A percentile compares a stretch with the other conserved stretches of the same genome.
phyloP scores from a whole-genome alignment of 192 early-diverging fungal species.

The Coemansia sp. region DNA sequence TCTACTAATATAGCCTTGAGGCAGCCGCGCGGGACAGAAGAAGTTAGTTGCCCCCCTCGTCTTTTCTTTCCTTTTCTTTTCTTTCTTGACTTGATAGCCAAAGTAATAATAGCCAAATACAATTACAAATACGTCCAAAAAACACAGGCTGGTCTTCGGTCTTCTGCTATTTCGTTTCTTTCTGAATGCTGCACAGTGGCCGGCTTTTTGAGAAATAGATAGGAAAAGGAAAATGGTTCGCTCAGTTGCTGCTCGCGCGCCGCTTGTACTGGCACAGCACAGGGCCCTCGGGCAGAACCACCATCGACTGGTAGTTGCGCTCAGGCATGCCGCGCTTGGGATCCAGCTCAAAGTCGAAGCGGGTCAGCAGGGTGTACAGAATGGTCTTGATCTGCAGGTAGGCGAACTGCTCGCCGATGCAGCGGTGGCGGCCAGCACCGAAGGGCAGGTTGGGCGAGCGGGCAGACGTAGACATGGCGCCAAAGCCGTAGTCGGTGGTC shows the following conservation, averaged over 20 bases:
- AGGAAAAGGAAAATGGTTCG: not conserved
- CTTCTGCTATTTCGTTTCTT: no score
- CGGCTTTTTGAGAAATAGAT: not conserved
- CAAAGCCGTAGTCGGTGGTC: conserved; percentile 74
- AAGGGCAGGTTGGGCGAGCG: conserved; percentile 89
- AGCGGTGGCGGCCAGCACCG: conserved; percentile 96
- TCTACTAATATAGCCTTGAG: no score
- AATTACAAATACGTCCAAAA: no score
- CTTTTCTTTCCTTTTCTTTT: not conserved
- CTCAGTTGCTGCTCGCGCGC: not conserved
- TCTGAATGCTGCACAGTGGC: no score
- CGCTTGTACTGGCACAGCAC: conserved; percentile 55
- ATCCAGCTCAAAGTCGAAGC: conserved; percentile 69
- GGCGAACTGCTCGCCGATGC: conserved; percentile 97
- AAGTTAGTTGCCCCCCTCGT: no score
- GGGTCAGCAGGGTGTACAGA: conserved; percentile 73
- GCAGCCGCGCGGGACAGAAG: no score
- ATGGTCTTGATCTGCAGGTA: conserved; percentile 96
- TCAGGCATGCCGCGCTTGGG: conserved; percentile 72
- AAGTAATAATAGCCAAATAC: no score
- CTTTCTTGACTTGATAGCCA: no score
- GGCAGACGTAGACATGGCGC: conserved; percentile 63
- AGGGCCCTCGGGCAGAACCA: conserved; percentile 80
- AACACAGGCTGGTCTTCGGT: no score
- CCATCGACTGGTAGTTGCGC: conserved; percentile 86